Percentiles rank a stretch among this genome's conserved stretches.
Evolutionary conservation across 1,284 basidiomycete genomes (phyloP).

Genomic region (Fomitopsis palustris): DNA sequence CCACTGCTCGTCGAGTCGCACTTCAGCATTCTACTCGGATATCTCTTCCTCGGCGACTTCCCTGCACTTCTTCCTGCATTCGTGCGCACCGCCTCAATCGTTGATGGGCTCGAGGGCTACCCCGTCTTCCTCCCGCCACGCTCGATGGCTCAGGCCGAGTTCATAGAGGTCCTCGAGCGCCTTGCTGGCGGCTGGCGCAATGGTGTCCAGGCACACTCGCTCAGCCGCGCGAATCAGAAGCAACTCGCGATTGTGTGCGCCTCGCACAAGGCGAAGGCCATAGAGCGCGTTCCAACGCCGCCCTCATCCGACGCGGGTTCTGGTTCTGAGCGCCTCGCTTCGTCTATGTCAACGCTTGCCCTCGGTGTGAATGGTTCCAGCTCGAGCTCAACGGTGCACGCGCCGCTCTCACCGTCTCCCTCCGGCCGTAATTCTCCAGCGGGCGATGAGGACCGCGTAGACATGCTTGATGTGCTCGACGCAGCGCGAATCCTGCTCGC

Average conservation of each 20-base stretch:
- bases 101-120: conserved; percentile 80
- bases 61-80: conserved; percentile 56
- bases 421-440: conserved; percentile 16
- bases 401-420: conserved; percentile 12
- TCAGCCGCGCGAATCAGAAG: conserved; percentile 35
- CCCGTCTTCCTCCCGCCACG: conserved; percentile 80
- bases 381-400: conserved; percentile 17
- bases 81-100: conserved; percentile 55
- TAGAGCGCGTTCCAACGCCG: conserved; percentile 20
- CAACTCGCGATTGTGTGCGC: conserved; percentile 40
- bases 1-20: conserved; percentile 81
- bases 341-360: conserved; percentile 12
- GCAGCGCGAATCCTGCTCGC: conserved; percentile 64
- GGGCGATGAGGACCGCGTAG: conserved; percentile 22
- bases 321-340: conserved; percentile 16
- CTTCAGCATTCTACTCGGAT: conserved; percentile 69
- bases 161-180: conserved; percentile 74
- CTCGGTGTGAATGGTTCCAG: conserved; percentile 23
- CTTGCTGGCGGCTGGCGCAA: conserved; percentile 66
- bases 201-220: conserved; percentile 55
- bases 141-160: conserved; percentile 83
- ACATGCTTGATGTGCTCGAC: conserved; percentile 50
- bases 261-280: conserved; percentile 26
- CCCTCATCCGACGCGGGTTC: conserved; percentile 18
- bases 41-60: conserved; percentile 74